phyloP scores from a whole-genome alignment of 2,329 filamentous ascomycete genomes.

The Sphaceloma murrayae region DNA sequence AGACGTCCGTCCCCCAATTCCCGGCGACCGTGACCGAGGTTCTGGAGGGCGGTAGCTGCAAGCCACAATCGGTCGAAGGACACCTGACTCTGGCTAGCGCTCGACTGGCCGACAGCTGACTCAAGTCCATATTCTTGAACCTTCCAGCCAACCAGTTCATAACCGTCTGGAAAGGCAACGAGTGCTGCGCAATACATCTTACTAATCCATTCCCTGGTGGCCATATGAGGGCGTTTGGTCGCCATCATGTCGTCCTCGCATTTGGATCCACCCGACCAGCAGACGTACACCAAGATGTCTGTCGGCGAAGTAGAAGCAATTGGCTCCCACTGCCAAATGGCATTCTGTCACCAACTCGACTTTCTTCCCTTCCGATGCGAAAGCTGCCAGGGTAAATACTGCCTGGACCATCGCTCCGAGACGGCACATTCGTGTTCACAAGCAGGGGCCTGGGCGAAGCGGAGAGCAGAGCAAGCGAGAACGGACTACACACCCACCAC shows the following conservation, averaged over 20 bases:
- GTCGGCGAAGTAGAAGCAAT: slow-evolving; percentile 72
- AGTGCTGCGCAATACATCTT: slow-evolving; percentile 2
- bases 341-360: slow-evolving; percentile 89
- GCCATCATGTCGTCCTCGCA: slow-evolving; percentile 36
- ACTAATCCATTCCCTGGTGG: slow-evolving; percentile 6
- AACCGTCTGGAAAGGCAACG: slow-evolving; percentile 11
- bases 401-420: slow-evolving; percentile 88
- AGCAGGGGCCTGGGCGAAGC: slow-evolving; percentile 51
- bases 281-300: slow-evolving; percentile 62
- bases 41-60: too few relatives aligned
- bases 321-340: slow-evolving; percentile 81
- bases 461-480: slow-evolving; percentile 33
- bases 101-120: background rate
- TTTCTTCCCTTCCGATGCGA: slow-evolving; percentile 93
- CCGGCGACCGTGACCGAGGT: too few relatives aligned
- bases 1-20: too few relatives aligned
- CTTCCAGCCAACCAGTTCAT: slow-evolving; percentile 1
- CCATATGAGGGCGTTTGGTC: slow-evolving; percentile 5
- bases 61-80: background rate
- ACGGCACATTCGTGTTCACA: slow-evolving; percentile 60
- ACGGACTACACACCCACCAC: slow-evolving; percentile 27
- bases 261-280: slow-evolving; percentile 33
- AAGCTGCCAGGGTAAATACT: slow-evolving; percentile 67
- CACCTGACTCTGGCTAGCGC: background rate
- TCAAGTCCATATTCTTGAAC: slow-evolving; percentile 5